Conservation (phyloP, 164 flowering plant species). For the Aristolochia fimbriata region DNA sequence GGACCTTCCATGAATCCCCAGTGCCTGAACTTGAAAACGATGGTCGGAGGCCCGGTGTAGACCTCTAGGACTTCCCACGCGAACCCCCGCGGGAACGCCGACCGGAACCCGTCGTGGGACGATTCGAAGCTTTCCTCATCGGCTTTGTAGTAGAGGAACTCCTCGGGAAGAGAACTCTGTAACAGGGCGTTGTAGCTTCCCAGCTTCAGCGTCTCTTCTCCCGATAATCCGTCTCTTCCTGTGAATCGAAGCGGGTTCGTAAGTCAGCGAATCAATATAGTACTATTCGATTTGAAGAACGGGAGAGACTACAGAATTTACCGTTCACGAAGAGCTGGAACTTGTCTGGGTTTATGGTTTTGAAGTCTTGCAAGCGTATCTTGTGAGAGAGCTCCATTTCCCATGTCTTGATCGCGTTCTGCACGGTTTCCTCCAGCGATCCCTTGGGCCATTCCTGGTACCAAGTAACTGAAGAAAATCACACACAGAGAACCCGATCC, state of each 20-base stretch:
- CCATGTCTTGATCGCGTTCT: conserved; percentile 84
- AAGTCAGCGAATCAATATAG: neutral
- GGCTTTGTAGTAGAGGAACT: conserved; percentile 59
- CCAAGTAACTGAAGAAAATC: neutral
- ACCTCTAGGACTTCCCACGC: conserved; percentile 80
- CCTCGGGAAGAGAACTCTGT: conserved; percentile 57
- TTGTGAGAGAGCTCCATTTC: conserved; percentile 95
- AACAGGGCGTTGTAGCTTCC: conserved; percentile 89
- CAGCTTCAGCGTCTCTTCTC: conserved; percentile 51
- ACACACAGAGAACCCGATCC: neutral
- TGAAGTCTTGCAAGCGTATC: conserved; percentile 55
- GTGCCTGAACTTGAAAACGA: conserved; percentile 77
- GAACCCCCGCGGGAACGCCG: conserved; percentile 77
- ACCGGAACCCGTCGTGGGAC: conserved; percentile 58
- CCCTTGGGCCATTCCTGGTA: conserved; percentile 32
- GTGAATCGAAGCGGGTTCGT: conserved; percentile 1
- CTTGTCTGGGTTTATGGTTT: conserved; percentile 62
- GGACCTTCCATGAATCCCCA: conserved; percentile 94
- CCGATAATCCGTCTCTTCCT: conserved; percentile 74
- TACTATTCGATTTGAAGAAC: too few species aligned
- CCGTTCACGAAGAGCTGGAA: conserved; percentile 84
- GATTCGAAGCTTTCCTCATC: conserved; percentile 78
- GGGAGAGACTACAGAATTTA: neutral
- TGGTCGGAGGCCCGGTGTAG: conserved; percentile 72
- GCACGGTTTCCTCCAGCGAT: conserved; percentile 72